phyloP scores from a whole-genome alignment of 768 basidiomycete genomes.

The Filobasidium wieringae region DNA sequence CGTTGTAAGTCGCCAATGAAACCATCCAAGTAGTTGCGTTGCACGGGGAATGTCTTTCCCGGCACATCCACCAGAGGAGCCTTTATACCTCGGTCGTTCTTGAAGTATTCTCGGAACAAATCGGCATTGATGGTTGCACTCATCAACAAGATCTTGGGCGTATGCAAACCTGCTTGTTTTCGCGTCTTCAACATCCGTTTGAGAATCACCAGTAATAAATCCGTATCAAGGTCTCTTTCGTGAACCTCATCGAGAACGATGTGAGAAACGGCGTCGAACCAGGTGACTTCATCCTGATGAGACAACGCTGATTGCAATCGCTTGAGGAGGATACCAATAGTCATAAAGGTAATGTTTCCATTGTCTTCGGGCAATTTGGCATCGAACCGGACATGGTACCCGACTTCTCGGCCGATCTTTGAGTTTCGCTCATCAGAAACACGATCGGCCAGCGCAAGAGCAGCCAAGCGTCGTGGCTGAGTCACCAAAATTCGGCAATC shows the following conservation, averaged over 20 bases:
- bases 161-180: slow-evolving; percentile 46
- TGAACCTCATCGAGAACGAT: slow-evolving; percentile 92
- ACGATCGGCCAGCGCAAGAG: slow-evolving; percentile 80
- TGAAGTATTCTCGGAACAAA: slow-evolving; percentile 82
- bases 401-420: slow-evolving; percentile 56
- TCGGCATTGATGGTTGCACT: slow-evolving; percentile 88
- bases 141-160: slow-evolving; percentile 81
- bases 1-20: slow-evolving; percentile 48
- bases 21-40: slow-evolving; percentile 68
- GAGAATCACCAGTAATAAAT: slow-evolving; percentile 74
- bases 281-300: slow-evolving; percentile 33
- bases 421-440: slow-evolving; percentile 81
- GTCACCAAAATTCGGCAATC: slow-evolving; percentile 83
- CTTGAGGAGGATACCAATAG: slow-evolving; percentile 79
- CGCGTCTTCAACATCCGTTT: slow-evolving; percentile 70
- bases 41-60: slow-evolving; percentile 84
- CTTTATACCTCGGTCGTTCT: slow-evolving; percentile 46
- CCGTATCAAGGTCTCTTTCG: slow-evolving; percentile 87
- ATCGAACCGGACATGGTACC: slow-evolving; percentile 89
- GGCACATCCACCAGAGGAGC: slow-evolving; percentile 69
- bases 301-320: slow-evolving; percentile 62
- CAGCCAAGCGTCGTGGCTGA: slow-evolving; percentile 73
- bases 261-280: slow-evolving; percentile 71
- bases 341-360: slow-evolving; percentile 48
- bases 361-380: slow-evolving; percentile 61